Base-by-base conservation (phyloP, 129 eudicot genomes). In the Chrysanthemum seticuspe region DNA sequence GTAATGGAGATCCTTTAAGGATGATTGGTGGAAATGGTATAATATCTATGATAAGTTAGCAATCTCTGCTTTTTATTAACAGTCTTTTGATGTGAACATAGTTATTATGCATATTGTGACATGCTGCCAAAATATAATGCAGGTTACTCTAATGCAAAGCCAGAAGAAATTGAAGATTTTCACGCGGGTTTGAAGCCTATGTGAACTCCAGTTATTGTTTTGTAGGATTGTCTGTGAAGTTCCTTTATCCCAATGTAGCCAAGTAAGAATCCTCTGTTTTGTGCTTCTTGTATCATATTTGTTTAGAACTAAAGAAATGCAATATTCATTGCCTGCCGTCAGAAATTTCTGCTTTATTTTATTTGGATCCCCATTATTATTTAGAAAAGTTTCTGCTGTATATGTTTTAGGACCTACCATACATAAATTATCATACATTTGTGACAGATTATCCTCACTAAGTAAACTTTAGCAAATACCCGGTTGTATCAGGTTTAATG, bases 101-200 rank as follows among this genome's bases (percentile, higher is more conserved):
- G 21, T 65, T 18, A 68, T 36, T 14, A 12, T 25, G 6, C 25
- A 62, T 34, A 21, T 49, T 29, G 51, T 78, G 58, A 15, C 64
- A 44, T 77, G 13, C 31, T 45, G 27, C 36, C 23, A 76, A 62
- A 47, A 18, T 70, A 60, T 67, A 34, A 68, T 78, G 77, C 76
- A 88, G 94, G 81, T 16, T 77, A 83, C 53, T 73, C 79, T 0
- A 78, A 75, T 48, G 74, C 78, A 56, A 68, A 68, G 45, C 74
- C 74, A 48, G 86, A 85, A 54, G 86, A 88, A 56, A 80, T 82
- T 78, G 81, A 88, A 73, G 77, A 65, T 21, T 74, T 80, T 76
- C 54, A 80, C 65, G 82, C 77, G 65, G 78, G 76, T 48, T 56
- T 83, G 54, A 68, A 71, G 54, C 7, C 73, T 45, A 27, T 10